Percentiles rank a stretch among this genome's conserved stretches.
phyloP scores from a whole-genome alignment of 2,329 filamentous ascomycete genomes.

The Cytospora paraplurivora region DNA sequence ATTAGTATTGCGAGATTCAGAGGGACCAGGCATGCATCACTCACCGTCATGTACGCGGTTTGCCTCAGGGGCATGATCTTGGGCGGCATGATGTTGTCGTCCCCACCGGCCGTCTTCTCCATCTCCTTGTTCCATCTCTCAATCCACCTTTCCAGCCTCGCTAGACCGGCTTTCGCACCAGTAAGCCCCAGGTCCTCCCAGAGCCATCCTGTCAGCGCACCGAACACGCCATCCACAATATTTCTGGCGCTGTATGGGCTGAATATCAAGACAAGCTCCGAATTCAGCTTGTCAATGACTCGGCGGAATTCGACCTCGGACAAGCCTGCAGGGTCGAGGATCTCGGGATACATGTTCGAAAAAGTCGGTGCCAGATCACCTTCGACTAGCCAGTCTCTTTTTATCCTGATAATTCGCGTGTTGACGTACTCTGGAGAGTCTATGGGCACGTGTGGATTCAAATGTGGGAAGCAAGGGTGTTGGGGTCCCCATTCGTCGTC shows the following conservation, averaged over 20 bases:
- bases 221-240: constrained; percentile 76
- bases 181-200: constrained; percentile 90
- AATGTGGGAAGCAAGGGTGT: constrained; percentile 91
- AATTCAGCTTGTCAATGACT: constrained; percentile 80
- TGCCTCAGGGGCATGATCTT: constrained; percentile 76
- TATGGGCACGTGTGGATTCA: constrained; percentile 86
- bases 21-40: constrained; percentile 34
- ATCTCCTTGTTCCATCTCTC: constrained; percentile 82
- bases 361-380: constrained; percentile 92
- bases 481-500: constrained; percentile 88
- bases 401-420: constrained; percentile 89
- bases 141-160: constrained; percentile 75
- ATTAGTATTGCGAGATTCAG: constrained; percentile 32
- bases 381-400: constrained; percentile 85
- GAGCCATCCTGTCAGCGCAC: constrained; percentile 85
- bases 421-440: constrained; percentile 71
- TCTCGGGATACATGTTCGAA: constrained; percentile 94
- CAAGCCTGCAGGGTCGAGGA: constrained; percentile 81
- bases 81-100: constrained; percentile 58
- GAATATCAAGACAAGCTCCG: constrained; percentile 74
- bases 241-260: constrained; percentile 77
- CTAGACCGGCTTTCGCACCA: constrained; percentile 71
- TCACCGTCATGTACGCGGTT: constrained; percentile 84
- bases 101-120: constrained; percentile 56
- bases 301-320: constrained; percentile 83